Percentiles rank a stretch among this genome's conserved stretches.
Conservation (phyloP, 345 rosid species). For the Microthlaspi erraticum region DNA sequence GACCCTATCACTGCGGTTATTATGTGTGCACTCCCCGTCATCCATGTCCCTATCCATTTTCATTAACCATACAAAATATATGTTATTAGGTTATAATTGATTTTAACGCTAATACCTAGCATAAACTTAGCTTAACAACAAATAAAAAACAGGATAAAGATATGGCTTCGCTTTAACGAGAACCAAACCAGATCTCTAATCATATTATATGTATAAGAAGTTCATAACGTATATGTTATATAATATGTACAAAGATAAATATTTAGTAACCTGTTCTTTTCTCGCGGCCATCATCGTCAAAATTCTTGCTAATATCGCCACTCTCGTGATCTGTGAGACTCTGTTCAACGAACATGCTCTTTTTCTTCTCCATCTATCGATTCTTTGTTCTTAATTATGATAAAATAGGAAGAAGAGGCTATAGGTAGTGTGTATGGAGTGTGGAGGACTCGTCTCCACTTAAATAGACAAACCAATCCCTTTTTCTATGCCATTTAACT, state of each 20-base stretch:
- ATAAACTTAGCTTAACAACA: no score
- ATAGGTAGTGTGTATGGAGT: slow-evolving; percentile 16
- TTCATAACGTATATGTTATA: background rate
- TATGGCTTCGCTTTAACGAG: no score
- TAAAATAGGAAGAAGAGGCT: slow-evolving; percentile 17
- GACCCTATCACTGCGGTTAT: slow-evolving; percentile 94
- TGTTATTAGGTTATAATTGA: background rate
- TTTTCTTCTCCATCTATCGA: slow-evolving; percentile 47
- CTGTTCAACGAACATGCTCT: slow-evolving; percentile 50
- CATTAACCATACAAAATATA: slow-evolving; percentile 9
- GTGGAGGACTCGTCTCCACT: slow-evolving; percentile 37
- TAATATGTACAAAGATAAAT: background rate
- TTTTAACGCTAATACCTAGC: background rate
- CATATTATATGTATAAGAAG: no score
- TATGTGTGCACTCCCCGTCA: slow-evolving; percentile 85
- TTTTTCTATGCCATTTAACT: background rate
- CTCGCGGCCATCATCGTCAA: slow-evolving; percentile 74
- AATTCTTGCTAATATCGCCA: slow-evolving; percentile 48
- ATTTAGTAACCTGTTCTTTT: slow-evolving; percentile 64
- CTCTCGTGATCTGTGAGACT: slow-evolving; percentile 43
- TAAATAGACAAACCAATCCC: slow-evolving; percentile 35
- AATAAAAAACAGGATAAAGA: no score
- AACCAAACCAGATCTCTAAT: no score
- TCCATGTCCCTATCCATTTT: slow-evolving; percentile 66
- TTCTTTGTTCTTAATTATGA: slow-evolving; percentile 16